phyloP scores from a whole-genome alignment of 2,329 filamentous ascomycete species.

The Lizonia empirigonia region DNA sequence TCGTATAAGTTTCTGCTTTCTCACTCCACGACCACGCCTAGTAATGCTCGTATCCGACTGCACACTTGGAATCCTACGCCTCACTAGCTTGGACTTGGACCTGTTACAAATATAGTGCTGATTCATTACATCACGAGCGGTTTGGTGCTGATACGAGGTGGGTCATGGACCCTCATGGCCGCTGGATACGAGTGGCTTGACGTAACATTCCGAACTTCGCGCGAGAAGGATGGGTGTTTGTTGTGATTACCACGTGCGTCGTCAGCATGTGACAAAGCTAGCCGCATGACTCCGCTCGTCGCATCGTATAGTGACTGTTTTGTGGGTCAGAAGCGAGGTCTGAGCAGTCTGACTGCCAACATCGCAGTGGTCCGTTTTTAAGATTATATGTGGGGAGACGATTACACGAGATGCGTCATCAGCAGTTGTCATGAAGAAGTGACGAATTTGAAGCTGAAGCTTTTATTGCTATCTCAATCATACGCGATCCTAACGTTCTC shows the following conservation, averaged over 20 bases:
- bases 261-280: not conserved
- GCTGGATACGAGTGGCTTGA: constrained; percentile 5
- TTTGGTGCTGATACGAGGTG: constrained; percentile 9
- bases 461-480: not conserved
- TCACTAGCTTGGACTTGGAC: not conserved
- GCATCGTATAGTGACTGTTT: not conserved
- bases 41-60: not conserved
- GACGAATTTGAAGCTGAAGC: not conserved
- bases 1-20: not conserved
- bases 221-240: not conserved
- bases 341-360: not conserved
- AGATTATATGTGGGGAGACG: no score
- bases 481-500: constrained; percentile 6
- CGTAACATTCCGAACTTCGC: not conserved
- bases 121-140: constrained; percentile 1
- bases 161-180: not conserved
- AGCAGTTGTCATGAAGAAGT: no score
- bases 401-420: no score
- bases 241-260: not conserved
- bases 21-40: not conserved
- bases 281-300: not conserved
- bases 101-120: not conserved
- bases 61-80: not conserved
- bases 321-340: not conserved
- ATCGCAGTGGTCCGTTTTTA: no score